Base-by-base conservation (phyloP, 805 yeast species). In the Starmerella powellii region DNA sequence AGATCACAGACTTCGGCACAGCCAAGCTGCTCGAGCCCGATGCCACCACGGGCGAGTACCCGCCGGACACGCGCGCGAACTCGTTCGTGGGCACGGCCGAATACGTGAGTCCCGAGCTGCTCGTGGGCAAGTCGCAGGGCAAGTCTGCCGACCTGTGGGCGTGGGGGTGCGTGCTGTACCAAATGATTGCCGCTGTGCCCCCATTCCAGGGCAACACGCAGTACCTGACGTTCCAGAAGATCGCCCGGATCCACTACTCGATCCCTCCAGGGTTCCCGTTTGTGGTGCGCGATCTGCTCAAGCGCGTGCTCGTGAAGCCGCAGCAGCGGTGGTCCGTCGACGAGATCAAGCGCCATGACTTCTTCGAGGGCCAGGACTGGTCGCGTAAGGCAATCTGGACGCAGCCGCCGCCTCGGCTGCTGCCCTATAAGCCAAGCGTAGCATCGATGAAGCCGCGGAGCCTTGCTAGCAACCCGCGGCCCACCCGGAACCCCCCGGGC, bases 61-160 rank as follows among this genome's bases (percentile, higher is more conserved):
- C 62, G 2, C 59, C 56, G n/a, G 68, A 63, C 23, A 64, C 59
- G 28, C 63, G 67, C 13, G 62, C 66, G 16, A 56, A 57, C 5
- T 86, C 96, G 0, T 91, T 88, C 65, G 97, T 88, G 3, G 98
- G 98, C 0, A 88, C 98, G 1, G 97, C 97, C 0, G 96, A 87
- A 57, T 87, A 87, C 56, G 95, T 91, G 2, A 79, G 94, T 0
- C 98, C 97, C 0, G 98, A 91, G 59, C 64, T 91, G 31, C 65
- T 91, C 37, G 72, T 77, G 37, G 70, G 73, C 53, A 91, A 88
- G 58, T 67, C 72, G 29, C 84, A 94, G 56, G 91, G 94, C 16
- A 81, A 75, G 56, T 80, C 79, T 48, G 71, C 88, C 26, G 96
- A 86, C 59, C 62, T 83, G n/a, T 86, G 96, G 96, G 95, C 96